Conservation (phyloP, 805 yeast genomes). For the Candida sonorensis region DNA sequence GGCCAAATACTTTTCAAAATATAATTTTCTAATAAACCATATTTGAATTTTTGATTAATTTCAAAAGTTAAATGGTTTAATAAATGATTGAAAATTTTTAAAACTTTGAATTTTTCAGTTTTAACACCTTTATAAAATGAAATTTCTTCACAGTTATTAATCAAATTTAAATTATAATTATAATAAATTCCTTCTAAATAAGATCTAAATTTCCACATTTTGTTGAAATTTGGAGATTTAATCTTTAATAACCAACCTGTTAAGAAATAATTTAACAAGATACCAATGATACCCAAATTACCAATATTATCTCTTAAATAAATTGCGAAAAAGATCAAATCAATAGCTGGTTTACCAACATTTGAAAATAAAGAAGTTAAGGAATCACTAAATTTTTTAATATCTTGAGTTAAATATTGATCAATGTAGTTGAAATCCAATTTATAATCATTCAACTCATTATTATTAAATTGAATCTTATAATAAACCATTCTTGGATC, state of each 20-base stretch:
- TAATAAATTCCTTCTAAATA: constrained; percentile 84
- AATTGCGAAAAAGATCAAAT: constrained; percentile 73
- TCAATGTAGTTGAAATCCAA: constrained; percentile 60
- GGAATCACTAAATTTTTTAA: constrained; percentile 72
- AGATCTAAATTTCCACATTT: constrained; percentile 63
- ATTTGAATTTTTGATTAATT: constrained; percentile 55
- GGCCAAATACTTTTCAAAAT: constrained; percentile 91
- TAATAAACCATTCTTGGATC: constrained; percentile 78
- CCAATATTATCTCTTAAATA: constrained; percentile 85
- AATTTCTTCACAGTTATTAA: constrained; percentile 87
- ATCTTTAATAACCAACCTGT: constrained; percentile 71
- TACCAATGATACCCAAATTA: constrained; percentile 75
- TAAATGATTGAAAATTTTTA: constrained; percentile 50
- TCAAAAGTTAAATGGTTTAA: constrained; percentile 27
- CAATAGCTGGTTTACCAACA: constrained; percentile 88
- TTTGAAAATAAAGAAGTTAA: constrained; percentile 79
- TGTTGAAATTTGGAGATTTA: constrained; percentile 82
- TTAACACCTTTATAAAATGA: constrained; percentile 88
- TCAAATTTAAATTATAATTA: constrained; percentile 77
- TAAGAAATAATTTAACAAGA: constrained; percentile 69
- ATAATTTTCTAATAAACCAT: constrained; percentile 76
- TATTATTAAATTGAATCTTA: constrained; percentile 60
- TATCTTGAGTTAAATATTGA: constrained; percentile 81
- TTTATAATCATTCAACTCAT: constrained; percentile 25
- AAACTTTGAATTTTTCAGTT: constrained; percentile 65